A percentile compares a stretch with the other conserved stretches of the same genome.
phyloP scores from a whole-genome alignment of 805 yeast genomes.

The Candida taoyuanica region DNA sequence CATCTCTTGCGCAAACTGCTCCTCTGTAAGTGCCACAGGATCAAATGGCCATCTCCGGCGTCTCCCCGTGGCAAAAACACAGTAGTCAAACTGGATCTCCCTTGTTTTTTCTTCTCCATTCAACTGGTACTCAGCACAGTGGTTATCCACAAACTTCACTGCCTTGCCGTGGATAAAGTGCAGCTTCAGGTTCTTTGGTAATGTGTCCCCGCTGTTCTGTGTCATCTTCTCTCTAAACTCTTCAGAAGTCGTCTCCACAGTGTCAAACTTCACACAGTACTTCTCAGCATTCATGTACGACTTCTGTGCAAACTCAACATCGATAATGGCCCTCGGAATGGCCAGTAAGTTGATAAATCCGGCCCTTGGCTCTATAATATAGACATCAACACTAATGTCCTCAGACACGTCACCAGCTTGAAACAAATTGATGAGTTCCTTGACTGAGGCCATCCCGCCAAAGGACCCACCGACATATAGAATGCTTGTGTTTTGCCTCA shows the following conservation, averaged over 20 bases:
- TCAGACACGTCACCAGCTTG: conserved; percentile 6
- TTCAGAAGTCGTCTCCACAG: conserved; percentile 33
- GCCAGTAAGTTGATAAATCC: conserved; percentile 39
- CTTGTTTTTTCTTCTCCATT: conserved; percentile 21
- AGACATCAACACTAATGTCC: conserved; percentile 23
- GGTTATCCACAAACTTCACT: conserved; percentile 21
- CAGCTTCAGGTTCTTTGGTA: conserved; percentile 16
- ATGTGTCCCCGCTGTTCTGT: conserved; percentile 6
- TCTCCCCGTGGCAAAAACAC: conserved; percentile 45
- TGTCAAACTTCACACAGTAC: conserved; percentile 25
- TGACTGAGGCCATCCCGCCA: conserved; percentile 33
- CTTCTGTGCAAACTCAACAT: conserved; percentile 32
- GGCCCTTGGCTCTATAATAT: conserved; percentile 36
- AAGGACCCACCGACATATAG: conserved; percentile 33
- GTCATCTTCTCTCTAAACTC: conserved; percentile 20
- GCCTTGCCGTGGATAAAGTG: conserved; percentile 24
- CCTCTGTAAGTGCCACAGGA: conserved; percentile 39
- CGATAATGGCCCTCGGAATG: conserved; percentile 35
- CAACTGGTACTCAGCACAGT: conserved; percentile 15
- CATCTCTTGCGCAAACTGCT: conserved; percentile 41
- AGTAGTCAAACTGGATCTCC: conserved; percentile 40
- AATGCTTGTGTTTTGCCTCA: conserved; percentile 1
- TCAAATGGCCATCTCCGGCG: conserved; percentile 51
- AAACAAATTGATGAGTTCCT: conserved; percentile 19
- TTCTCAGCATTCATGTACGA: conserved; percentile 30